Evolutionary conservation across 106 monocot genomes (phyloP), one percentile per base, ranked within the genome.

Genomic region (Dendrobium huoshanense): DNA sequence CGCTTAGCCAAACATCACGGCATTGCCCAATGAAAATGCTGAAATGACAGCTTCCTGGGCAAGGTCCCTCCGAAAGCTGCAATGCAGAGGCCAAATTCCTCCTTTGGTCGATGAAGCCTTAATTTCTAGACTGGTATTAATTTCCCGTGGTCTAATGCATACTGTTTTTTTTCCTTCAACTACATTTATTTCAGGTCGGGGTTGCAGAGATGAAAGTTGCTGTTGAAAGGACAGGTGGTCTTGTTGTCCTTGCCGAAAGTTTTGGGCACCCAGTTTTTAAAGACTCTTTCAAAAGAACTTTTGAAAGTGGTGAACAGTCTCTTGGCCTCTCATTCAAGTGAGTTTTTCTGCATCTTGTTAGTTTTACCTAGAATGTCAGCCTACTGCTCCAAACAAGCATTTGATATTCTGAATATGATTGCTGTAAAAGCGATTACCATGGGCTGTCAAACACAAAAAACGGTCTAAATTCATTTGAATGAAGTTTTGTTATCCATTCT

Each of bases 311-410:
- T 58, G 95, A 99, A 83, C 85, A 90, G 59, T 93, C 95, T 70
- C 93, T 99, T 78, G 99, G 95, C 16, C 99, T 99, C 85, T 93
- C 99, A 61, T 94, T 98, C 79, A 98, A 98, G 97, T 98, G 80
- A 88, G 88, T 87, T 80, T 70, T 73, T 13, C 10, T 77, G 29
- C 51, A n/a, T 83, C 9, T 61, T 25, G 77, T 10, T 61, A 11
- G 24, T 67, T 10, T 27, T 67, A 27, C 9, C 67, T 27, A 45
- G 45, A 45, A 45, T 9, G 9, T 1, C 9, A 25, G n/a, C 24
- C 22, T 5, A 67, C 22, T 67, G 3, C 67, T 67, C 25, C 24
- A 24, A 27, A 9, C 20, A 58, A 19, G 58, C 15, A 20, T 13
- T 17, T 58, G 16, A 58, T 58, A 13, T 58, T 58, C 19, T 58